Base-by-base conservation (phyloP, 441 rosid species). In the Populus hybrid region DNA sequence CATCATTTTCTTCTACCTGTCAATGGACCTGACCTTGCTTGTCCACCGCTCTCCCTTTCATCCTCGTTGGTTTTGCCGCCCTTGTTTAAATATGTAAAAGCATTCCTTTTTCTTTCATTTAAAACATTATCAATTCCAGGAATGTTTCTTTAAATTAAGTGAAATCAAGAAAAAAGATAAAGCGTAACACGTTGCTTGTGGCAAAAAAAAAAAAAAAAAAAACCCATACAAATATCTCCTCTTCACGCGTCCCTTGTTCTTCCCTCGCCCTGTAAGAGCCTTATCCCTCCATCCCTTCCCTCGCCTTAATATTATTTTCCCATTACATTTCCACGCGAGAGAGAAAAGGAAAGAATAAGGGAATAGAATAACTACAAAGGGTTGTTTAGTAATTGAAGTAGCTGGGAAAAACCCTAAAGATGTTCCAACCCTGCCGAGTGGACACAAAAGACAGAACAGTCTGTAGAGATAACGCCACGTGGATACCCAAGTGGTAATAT, bases 401-500 rank as follows among this genome's bases (percentile, higher is more conserved):
- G 28, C 5, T 4, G 66, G 10, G 20, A 4, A 63, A 63, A 63
- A 63, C 66, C 66, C 66, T 63, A 63, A 10, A 63, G 66, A 23
- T 24, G 66, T 10, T 23, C 66, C 66, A 10, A 9, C 26, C 23
- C 28, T 21, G 66, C 66, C 14, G 28, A 63, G 66, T 4, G 6
- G 28, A 63, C 28, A 57, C 63, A 57, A 57, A n/a, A 20, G 63
- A 20, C 63, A 8, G 63, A 7, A 9, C 40, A 67, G 23, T 24
- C 70, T 28, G 40, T 16, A 67, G 40, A 30, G 1, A 5, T 11
- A 32, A 28, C 21, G 70, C 70, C 70, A 67, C 70, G 70, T 67
- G 70, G 70, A 67, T 18, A 3, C 10, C 18, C 70, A 67, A 34
- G 23, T 1, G 70, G 66, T 75, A 24, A 74, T 69, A 74, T 73